Percentiles rank a stretch among this genome's conserved stretches.
Conservation (phyloP, 2,329 filamentous ascomycete genomes). For the Xylaria sp. region DNA sequence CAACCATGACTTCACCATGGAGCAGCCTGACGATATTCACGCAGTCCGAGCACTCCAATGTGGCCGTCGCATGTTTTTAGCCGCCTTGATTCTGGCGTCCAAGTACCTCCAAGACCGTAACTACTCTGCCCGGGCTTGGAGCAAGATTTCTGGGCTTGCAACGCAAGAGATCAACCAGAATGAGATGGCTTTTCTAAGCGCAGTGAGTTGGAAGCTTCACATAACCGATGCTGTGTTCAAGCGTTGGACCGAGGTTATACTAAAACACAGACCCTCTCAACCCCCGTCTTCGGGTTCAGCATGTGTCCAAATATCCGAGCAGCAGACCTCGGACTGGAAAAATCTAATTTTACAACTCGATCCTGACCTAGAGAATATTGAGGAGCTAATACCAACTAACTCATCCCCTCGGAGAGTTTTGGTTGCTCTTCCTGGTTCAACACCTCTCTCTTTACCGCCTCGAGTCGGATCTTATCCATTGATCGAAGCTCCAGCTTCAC, state of each 20-base stretch:
- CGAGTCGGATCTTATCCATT: slow-evolving; percentile 50
- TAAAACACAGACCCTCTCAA: slow-evolving; percentile 79
- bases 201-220: slow-evolving; percentile 94
- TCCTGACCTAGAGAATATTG: slow-evolving; percentile 67
- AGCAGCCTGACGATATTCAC: slow-evolving; percentile 78
- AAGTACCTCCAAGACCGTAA: slow-evolving; percentile 99
- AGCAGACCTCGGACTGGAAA: slow-evolving; percentile 66
- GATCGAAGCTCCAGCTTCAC: slow-evolving; percentile 53
- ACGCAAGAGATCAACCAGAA: slow-evolving; percentile 96
- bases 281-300: slow-evolving; percentile 63
- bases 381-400: slow-evolving; percentile 57
- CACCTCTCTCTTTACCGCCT: slow-evolving; percentile 57
- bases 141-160: slow-evolving; percentile 97
- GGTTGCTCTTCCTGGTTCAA: slow-evolving; percentile 52
- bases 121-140: slow-evolving; percentile 97
- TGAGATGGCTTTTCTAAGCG: slow-evolving; percentile 88
- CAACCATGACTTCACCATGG: slow-evolving; percentile 83
- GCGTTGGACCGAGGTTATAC: slow-evolving; percentile 91
- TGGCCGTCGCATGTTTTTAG: slow-evolving; percentile 95
- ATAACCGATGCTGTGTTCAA: slow-evolving; percentile 90
- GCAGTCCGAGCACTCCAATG: slow-evolving; percentile 87
- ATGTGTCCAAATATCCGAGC: slow-evolving; percentile 54
- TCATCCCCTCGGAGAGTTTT: slow-evolving; percentile 46
- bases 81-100: slow-evolving; percentile 92
- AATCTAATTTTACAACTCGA: slow-evolving; percentile 66